Percentiles rank a stretch among this genome's conserved stretches.
Evolutionary conservation across 805 yeast genomes (phyloP).

Genomic region (Wickerhamiella nectarea): DNA sequence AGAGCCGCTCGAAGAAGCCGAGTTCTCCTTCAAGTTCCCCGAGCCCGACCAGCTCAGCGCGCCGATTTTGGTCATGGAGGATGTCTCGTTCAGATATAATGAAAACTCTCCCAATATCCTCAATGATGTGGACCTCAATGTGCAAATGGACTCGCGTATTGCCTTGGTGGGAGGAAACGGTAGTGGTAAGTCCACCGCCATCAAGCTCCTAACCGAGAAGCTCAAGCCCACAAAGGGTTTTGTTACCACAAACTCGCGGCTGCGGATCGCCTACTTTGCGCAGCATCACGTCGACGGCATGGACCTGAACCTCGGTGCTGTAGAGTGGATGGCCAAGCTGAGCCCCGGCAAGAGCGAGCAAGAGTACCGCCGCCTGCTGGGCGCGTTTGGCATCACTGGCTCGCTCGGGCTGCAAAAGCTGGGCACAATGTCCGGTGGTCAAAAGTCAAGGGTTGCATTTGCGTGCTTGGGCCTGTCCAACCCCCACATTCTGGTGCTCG

Average conservation of each 20-base stretch:
- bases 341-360: constrained; percentile 93
- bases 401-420: constrained; percentile 83
- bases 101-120: constrained; percentile 40
- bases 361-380: constrained; percentile 91
- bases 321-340: constrained; percentile 80
- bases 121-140: constrained; percentile 70
- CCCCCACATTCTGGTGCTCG: constrained; percentile 84
- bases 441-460: constrained; percentile 94
- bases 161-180: constrained; percentile 99
- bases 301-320: constrained; percentile 78
- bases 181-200: constrained; percentile 93
- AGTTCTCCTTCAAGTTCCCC: constrained; percentile 77
- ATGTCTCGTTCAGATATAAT: constrained; percentile 74
- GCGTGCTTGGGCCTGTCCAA: constrained; percentile 82
- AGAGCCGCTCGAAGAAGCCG: constrained; percentile 86
- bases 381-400: constrained; percentile 95
- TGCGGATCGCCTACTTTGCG: constrained; percentile 92
- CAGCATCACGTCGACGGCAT: constrained; percentile 98
- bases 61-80: constrained; percentile 78
- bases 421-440: constrained; percentile 90
- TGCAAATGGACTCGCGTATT: constrained; percentile 86
- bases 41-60: constrained; percentile 90
- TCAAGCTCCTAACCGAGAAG: constrained; percentile 72
- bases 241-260: constrained; percentile 66
- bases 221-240: constrained; percentile 64